phyloP scores from a whole-genome alignment of 768 basidiomycete species.

The Gloeophyllum trabeum region DNA sequence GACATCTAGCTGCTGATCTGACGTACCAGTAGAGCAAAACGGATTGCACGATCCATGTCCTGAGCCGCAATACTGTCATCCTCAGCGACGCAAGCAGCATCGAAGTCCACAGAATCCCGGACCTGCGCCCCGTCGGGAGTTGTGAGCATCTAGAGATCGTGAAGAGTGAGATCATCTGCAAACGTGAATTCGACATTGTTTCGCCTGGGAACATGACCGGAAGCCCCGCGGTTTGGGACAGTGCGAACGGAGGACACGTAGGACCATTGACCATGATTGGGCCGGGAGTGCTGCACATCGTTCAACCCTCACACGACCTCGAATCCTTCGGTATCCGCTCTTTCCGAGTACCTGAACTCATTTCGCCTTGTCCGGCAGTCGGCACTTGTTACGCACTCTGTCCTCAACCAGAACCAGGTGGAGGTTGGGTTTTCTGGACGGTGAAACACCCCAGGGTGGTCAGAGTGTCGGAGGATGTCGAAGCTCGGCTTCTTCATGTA shows the following conservation, averaged over 20 bases:
- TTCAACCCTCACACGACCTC: neutral
- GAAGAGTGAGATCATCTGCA: neutral
- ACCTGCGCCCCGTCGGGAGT: neutral
- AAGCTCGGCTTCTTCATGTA: neutral
- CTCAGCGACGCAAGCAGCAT: neutral
- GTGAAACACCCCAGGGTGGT: neutral
- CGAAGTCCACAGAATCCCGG: neutral
- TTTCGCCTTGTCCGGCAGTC: neutral
- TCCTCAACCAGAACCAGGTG: neutral
- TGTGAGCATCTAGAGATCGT: neutral
- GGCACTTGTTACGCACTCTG: neutral
- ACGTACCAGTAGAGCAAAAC: too few relatives aligned
- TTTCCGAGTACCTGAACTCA: neutral
- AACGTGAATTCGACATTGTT: neutral
- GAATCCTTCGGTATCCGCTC: neutral
- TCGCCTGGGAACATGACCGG: neutral
- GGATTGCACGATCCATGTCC: neutral
- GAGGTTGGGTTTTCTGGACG: neutral
- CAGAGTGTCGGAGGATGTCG: neutral
- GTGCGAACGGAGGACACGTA: neutral
- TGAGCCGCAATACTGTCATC: neutral
- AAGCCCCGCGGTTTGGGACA: neutral
- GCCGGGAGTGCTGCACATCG: neutral
- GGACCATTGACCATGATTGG: neutral
- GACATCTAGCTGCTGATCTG: too few relatives aligned